Conservation (phyloP, 1,284 basidiomycete genomes). For the Sanghuangporus weigelae region DNA sequence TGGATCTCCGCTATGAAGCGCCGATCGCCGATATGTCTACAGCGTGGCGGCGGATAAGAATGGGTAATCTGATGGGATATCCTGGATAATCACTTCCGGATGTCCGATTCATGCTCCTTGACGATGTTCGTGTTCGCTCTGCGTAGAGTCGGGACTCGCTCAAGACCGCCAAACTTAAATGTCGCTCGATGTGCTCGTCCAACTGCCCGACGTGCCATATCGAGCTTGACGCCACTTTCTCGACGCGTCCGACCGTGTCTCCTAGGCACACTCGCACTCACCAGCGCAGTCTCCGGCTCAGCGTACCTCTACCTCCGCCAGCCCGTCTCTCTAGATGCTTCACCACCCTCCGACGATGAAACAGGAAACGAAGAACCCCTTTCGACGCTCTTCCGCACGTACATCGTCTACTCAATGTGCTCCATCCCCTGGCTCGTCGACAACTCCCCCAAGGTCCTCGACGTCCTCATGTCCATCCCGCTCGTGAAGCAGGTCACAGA, state of each 20-base stretch:
- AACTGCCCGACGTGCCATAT: neutral
- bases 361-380: constrained; percentile 20
- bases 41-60: no score
- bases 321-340: neutral
- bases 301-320: neutral
- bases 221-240: neutral
- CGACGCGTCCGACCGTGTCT: neutral
- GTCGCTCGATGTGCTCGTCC: neutral
- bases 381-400: constrained; percentile 56
- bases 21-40: neutral
- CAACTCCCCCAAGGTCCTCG: constrained; percentile 66
- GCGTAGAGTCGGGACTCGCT: no score
- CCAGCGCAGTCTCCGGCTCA: neutral
- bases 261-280: neutral
- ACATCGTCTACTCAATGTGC: constrained; percentile 78
- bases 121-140: no score
- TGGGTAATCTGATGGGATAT: neutral
- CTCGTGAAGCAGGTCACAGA: constrained; percentile 64
- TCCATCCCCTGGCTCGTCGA: constrained; percentile 78
- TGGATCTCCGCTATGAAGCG: neutral
- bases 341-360: neutral
- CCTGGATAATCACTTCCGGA: no score
- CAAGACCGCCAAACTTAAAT: no score
- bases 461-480: constrained; percentile 57
- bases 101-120: no score